phyloP scores from a whole-genome alignment of 1,139 yeast genomes.

The Suhomyces anneliseae region DNA sequence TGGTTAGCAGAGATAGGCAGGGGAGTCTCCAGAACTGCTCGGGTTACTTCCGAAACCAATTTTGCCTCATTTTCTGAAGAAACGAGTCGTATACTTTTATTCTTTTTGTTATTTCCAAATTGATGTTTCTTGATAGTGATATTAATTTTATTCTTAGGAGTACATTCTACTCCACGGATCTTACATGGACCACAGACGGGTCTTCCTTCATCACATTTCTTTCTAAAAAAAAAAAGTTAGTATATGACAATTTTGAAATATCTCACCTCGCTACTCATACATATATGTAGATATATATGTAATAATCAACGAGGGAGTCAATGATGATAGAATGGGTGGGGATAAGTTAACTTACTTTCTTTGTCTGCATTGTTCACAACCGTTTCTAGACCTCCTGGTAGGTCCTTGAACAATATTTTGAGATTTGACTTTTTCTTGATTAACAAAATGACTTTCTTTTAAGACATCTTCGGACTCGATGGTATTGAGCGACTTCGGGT shows the following conservation, averaged over 20 bases:
- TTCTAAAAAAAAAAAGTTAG: conserved; percentile 2
- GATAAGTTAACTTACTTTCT: conserved; percentile 2
- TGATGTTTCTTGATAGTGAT: conserved; percentile 2
- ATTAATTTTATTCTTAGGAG: background rate
- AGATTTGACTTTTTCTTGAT: background rate
- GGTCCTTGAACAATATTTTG: conserved; percentile 5
- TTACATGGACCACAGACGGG: conserved; percentile 16
- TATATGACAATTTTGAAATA: background rate
- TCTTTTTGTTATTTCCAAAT: background rate
- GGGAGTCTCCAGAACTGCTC: background rate
- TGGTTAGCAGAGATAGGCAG: background rate
- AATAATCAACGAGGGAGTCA: no score
- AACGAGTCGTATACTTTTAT: background rate
- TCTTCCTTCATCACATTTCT: conserved; percentile 18
- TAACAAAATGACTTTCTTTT: background rate
- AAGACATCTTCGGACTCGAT: conserved; percentile 1
- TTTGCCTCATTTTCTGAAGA: background rate
- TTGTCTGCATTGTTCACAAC: conserved; percentile 5
- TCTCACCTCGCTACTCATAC: no score
- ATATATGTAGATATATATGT: no score
- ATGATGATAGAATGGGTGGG: background rate
- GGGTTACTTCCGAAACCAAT: background rate
- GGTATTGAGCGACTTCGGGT: conserved; percentile 4
- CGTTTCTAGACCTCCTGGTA: conserved; percentile 4
- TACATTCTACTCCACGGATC: conserved; percentile 9